A percentile compares a stretch with the other conserved stretches of the same genome.
phyloP scores from a whole-genome alignment of 2,329 filamentous ascomycete genomes.

The Xylariaceae sp. region DNA sequence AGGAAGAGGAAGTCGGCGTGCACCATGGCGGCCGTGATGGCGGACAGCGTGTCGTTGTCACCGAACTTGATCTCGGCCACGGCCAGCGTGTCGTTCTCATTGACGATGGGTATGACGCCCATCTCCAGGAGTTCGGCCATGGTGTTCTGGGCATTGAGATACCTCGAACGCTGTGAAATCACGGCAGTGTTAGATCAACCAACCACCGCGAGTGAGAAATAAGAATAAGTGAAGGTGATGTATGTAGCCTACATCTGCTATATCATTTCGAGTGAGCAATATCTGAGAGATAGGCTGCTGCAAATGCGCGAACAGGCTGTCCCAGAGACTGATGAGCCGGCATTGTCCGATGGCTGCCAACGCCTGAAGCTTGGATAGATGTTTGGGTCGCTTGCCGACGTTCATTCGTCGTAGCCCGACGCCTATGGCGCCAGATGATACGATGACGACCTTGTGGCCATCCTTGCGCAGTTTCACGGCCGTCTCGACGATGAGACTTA shows the following conservation, averaged over 20 bases:
- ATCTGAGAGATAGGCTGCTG: constrained; percentile 94
- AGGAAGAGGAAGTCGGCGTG: constrained; percentile 96
- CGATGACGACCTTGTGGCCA: constrained; percentile 93
- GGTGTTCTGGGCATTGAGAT: constrained; percentile 95
- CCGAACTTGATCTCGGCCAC: constrained; percentile 99
- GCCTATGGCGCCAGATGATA: constrained; percentile 96
- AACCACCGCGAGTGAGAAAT: background rate
- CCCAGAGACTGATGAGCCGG: constrained; percentile 93
- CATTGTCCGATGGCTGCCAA: constrained; percentile 96
- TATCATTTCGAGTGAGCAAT: constrained; percentile 91
- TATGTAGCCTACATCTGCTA: constrained; percentile 78
- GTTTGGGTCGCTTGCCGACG: constrained; percentile 84
- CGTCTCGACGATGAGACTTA: constrained; percentile 93
- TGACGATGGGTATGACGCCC: constrained; percentile 97
- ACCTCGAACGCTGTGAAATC: constrained; percentile 76
- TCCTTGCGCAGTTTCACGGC: constrained; percentile 85
- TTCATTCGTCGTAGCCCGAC: constrained; percentile 92
- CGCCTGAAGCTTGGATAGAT: constrained; percentile 89
- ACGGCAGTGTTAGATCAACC: constrained; percentile 22
- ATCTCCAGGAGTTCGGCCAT: constrained; percentile 88
- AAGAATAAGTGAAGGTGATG: background rate
- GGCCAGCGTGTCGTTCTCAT: constrained; percentile 96
- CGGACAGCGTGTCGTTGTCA: constrained; percentile 96
- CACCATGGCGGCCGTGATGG: constrained; percentile 96
- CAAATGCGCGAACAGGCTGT: constrained; percentile 86